Evolutionary conservation across 2,329 filamentous ascomycete genomes (phyloP).

Genomic region (Penicillium sumatraense): DNA sequence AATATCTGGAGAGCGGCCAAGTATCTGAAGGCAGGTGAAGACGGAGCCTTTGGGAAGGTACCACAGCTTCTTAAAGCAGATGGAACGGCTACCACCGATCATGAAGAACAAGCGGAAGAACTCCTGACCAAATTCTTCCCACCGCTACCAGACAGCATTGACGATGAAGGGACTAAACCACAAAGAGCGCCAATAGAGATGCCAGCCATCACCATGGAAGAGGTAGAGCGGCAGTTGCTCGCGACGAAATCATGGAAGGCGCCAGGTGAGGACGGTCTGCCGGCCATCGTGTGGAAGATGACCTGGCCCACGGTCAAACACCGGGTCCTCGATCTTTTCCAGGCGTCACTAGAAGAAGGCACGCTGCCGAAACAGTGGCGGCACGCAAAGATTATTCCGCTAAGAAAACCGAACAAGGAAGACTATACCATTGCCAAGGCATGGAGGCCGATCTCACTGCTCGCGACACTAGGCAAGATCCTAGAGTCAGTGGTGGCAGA

Average conservation of each 20-base stretch:
- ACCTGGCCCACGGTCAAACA: conserved; percentile 26
- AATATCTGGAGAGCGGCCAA: conserved; percentile 32
- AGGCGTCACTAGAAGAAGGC: conserved; percentile 7
- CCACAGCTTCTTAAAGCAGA: conserved; percentile 21
- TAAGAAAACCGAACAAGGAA: conserved; percentile 13
- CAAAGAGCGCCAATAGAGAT: conserved; percentile 18
- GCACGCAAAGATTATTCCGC: conserved; percentile 13
- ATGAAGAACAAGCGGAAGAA: conserved; percentile 20
- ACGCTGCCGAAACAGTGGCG: conserved; percentile 6
- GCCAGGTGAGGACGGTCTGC: conserved; percentile 16
- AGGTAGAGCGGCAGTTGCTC: conserved; percentile 18
- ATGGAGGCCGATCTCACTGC: conserved; percentile 29
- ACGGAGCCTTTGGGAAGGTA: conserved; percentile 19
- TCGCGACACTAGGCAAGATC: conserved; percentile 33
- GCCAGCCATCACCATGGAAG: conserved; percentile 24
- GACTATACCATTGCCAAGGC: conserved; percentile 20
- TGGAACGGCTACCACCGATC: conserved; percentile 13
- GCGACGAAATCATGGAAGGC: conserved; percentile 18
- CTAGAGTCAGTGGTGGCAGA: conserved; percentile 36
- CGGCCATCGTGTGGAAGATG: conserved; percentile 27
- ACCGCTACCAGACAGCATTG: conserved; percentile 16
- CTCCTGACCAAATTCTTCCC: conserved; percentile 22
- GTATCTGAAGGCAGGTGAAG: conserved; percentile 26
- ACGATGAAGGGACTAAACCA: conserved; percentile 19
- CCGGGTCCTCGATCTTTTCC: conserved; percentile 7